Evolutionary conservation across 1,139 yeast genomes (phyloP).

Genomic region (Diutina mesorugosa): DNA sequence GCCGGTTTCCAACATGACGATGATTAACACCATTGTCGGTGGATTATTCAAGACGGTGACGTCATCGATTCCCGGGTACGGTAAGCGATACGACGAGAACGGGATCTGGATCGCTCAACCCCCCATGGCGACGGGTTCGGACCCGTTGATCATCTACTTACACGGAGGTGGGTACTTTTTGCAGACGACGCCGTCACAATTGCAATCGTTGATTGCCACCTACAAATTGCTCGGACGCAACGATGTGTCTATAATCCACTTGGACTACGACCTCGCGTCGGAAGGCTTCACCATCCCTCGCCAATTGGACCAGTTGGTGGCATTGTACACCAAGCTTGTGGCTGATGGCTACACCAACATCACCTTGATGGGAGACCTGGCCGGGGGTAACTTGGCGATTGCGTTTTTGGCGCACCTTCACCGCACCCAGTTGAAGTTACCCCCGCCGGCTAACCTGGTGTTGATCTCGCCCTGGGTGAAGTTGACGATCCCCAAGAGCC

Average conservation of each 20-base stretch:
- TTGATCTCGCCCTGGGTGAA: conserved; percentile 32
- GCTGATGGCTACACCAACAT: neutral
- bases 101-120: conserved; percentile 9
- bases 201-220: conserved; percentile 18
- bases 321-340: neutral
- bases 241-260: conserved; percentile 5
- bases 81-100: conserved; percentile 19
- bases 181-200: conserved; percentile 21
- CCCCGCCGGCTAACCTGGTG: conserved; percentile 16
- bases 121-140: conserved; percentile 6
- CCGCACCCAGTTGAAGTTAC: neutral
- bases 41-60: conserved; percentile 5
- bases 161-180: conserved; percentile 35
- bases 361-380: conserved; percentile 22
- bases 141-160: conserved; percentile 24
- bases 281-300: conserved; percentile 1
- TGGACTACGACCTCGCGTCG: conserved; percentile 2
- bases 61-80: conserved; percentile 15
- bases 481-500: conserved; percentile 10
- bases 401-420: conserved; percentile 12
- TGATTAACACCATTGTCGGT: conserved; percentile 6
- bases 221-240: conserved; percentile 17
- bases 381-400: conserved; percentile 27
- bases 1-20: conserved; percentile 6
- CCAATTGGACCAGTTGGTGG: conserved; percentile 2